phyloP scores from a whole-genome alignment of 345 rosid species.

The Ceriops decandra region DNA sequence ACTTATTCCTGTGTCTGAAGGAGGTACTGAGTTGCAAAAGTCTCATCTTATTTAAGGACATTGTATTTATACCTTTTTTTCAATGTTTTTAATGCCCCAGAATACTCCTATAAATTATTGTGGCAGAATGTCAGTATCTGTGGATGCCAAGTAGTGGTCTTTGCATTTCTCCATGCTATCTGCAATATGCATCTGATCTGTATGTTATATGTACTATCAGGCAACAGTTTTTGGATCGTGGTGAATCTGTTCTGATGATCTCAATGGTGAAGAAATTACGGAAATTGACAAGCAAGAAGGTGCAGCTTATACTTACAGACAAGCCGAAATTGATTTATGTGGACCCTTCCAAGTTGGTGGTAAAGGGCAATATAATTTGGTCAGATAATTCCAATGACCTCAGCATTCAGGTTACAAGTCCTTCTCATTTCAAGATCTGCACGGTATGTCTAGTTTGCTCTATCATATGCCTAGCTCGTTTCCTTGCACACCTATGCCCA shows the following conservation, averaged over 20 bases:
- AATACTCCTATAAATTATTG: not conserved
- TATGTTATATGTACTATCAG: slow-evolving; percentile 33
- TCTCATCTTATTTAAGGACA: no score
- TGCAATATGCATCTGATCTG: not conserved
- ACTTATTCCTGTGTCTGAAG: not conserved
- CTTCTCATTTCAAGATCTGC: slow-evolving; percentile 83
- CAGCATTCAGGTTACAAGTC: slow-evolving; percentile 69
- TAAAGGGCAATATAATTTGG: slow-evolving; percentile 83
- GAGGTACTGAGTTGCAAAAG: not conserved
- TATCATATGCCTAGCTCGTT: not conserved
- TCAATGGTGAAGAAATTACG: slow-evolving; percentile 89
- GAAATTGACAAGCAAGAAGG: slow-evolving; percentile 90
- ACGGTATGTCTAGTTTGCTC: slow-evolving; percentile 47
- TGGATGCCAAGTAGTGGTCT: not conserved
- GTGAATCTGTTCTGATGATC: slow-evolving; percentile 93
- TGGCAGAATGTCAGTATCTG: not conserved
- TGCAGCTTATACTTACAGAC: slow-evolving; percentile 93
- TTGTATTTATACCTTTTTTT: not conserved
- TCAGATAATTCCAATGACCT: slow-evolving; percentile 88
- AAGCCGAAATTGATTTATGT: slow-evolving; percentile 87
- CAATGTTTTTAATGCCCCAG: not conserved
- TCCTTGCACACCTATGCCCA: no score
- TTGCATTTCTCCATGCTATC: not conserved
- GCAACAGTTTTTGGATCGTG: slow-evolving; percentile 95
- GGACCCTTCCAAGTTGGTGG: slow-evolving; percentile 73